These are phyloP conservation scores for Dictyostelium intermedium DNA, from an alignment of 78 protist species.

Conservation along the genomic window DNA sequence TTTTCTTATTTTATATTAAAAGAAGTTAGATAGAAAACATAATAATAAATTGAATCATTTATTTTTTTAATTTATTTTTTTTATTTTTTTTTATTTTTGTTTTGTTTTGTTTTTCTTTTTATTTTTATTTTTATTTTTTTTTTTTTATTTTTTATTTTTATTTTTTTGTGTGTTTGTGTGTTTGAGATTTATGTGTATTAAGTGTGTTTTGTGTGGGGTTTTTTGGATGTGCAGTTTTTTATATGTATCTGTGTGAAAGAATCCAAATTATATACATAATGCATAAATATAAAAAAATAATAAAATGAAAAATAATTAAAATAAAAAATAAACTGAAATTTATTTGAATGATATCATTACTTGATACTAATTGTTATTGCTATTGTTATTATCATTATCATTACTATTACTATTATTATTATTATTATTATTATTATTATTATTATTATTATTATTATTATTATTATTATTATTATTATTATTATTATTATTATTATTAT, in stretches of 20 bases:
- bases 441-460: neutral
- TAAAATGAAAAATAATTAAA: no score
- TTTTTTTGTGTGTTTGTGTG: neutral
- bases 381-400: no score
- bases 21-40: neutral
- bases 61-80: no score
- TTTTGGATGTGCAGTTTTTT: neutral
- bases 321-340: no score
- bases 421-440: neutral
- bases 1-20: no score
- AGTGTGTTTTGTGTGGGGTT: neutral
- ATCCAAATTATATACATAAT: no score
- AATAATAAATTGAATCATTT: no score
- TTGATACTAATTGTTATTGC: no score
- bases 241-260: neutral
- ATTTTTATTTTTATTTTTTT: neutral
- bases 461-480: neutral
- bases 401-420: neutral
- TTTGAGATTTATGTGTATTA: neutral
- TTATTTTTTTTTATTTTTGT: no score
- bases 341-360: no score
- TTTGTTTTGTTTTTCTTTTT: neutral
- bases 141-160: neutral
- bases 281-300: no score
- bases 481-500: neutral